Base-by-base conservation (phyloP, 208 protist genomes). In the Wallacemonas collosoma region DNA sequence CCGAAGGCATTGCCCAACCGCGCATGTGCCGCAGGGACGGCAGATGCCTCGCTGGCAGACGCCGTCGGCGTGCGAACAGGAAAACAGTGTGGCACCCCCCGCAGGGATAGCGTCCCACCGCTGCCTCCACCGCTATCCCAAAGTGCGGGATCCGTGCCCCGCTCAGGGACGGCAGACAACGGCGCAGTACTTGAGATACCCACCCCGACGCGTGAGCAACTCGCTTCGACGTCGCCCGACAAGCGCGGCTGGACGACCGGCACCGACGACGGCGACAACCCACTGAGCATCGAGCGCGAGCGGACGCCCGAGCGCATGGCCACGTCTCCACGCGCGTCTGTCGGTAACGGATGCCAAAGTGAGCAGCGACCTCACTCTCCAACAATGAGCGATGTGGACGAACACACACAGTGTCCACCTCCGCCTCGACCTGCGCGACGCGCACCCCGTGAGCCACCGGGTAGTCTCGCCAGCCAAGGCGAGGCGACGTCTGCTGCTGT, bases 231-330 rank as follows among this genome's bases (percentile, higher is more conserved):
- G 36, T 62, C 60, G 2, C 60, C 12, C 14, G 26, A 26, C 26
- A 26, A 26, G 26, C 26, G 26, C 26, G 26, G 26, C 26, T 26
- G 26, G 26, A 38, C 60, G 11, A 26, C 6, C 15, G 56, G 5
- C 56, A 3, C 5, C 56, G 26, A 6, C 56, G 36, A 62, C 56
- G 56, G 26, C 38, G 43, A n/a, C 51, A n/a, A 56, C 56, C 56
- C 43, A 8, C 60, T 51, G 9, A 44, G 60, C 60, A 65, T 45
- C 17, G 43, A 65, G 60, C 60, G 60, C 4, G 60, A 65, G 3
- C 60, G 9, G 15, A 65, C 60, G n/a, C 60, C 60, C 14, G 60
- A 65, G 43, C 60, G 60, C 40, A 41, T 51, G 5, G 60, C 60
- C n/a, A 9, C 43, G 38, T 17, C 17, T 17, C 11, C 6, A 11